These are phyloP conservation scores for Hericium rajendrae DNA, from an alignment of 768 basidiomycete species.

Conservation along the genomic window DNA sequence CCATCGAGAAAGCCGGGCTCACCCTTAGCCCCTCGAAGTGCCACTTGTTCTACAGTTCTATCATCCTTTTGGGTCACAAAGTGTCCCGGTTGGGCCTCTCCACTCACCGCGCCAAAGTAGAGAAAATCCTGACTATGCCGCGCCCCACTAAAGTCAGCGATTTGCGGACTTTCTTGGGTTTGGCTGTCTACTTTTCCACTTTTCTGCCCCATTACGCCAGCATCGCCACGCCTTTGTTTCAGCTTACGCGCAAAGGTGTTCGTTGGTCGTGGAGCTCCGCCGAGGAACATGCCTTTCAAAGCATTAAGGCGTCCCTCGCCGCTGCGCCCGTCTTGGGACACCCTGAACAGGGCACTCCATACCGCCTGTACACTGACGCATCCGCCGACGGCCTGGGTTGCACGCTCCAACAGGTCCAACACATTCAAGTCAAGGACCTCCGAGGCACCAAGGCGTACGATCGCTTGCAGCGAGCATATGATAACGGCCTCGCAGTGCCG, in stretches of 20 bases:
- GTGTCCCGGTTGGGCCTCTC: constrained; percentile 13
- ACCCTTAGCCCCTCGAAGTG: constrained; percentile 22
- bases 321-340: constrained; percentile 22
- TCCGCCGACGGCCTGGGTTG: too few species aligned
- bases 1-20: not conserved
- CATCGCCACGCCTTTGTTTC: constrained; percentile 26
- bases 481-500: not conserved
- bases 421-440: too few species aligned
- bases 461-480: constrained; percentile 4
- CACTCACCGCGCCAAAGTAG: constrained; percentile 28
- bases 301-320: too few species aligned
- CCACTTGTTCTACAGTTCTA: constrained; percentile 16
- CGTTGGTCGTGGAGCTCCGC: too few species aligned
- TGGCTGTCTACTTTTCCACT: constrained; percentile 22
- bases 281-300: too few species aligned
- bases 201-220: constrained; percentile 28
- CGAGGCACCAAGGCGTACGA: not conserved
- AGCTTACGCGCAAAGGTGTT: constrained; percentile 6
- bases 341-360: constrained; percentile 18
- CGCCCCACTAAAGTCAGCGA: constrained; percentile 7
- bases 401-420: too few species aligned
- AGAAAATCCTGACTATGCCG: constrained; percentile 22
- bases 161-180: too few species aligned
- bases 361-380: too few species aligned
- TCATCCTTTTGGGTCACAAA: constrained; percentile 8